Evolutionary conservation across 148 eudicot species (phyloP), one percentile per base, ranked within the genome.

Genomic region (Tetragonia tetragonoides): DNA sequence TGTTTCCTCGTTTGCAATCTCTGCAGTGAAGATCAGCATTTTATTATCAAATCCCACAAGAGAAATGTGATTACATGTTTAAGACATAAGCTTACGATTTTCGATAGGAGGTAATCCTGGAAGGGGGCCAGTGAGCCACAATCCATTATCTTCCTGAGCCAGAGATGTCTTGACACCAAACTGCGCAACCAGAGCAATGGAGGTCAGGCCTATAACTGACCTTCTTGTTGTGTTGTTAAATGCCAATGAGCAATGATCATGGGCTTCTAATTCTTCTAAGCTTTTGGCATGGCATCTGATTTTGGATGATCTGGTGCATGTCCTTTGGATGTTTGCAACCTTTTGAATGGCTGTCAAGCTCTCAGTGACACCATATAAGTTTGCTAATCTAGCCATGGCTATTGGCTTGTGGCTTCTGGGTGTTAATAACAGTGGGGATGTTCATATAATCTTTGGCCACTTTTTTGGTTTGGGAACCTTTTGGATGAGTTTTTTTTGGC

Each of bases 1-100:
- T 4, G 97, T 94, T 68, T 92, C 91, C 72, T 89, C 89, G 75
- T 94, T 94, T 16, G 78, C 80, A 14, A 94, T 94, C 75, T 89
- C 97, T 94, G 72, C 79, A 76, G 56, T 68, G 66, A 51, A 15
- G 15, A 63, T 70, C 57, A 44, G 5, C 61, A 68, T 40, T 20
- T n/a, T 41, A 69, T 59, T 34, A 28, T 60, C 64, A 60, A n/a
- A 60, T 15, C 4, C 6, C n/a, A 17, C 64, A 60, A 21, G 12
- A 57, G 18, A 20, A 7, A 49, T 7, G 53, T 7, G 12, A 65
- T 4, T 39, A 10, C 5, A 66, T 9, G 7, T 4, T 20, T 10
- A 12, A 28, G 70, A 41, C 44, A 44, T 4, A 10, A 54, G 21
- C 97, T 79, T 88, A 94, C 97, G 84, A 54, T 87, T 94, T 37